Evolutionary conservation across 371 early-diverging fungal genomes (phyloP).

Genomic region (Coemansia sp.): DNA sequence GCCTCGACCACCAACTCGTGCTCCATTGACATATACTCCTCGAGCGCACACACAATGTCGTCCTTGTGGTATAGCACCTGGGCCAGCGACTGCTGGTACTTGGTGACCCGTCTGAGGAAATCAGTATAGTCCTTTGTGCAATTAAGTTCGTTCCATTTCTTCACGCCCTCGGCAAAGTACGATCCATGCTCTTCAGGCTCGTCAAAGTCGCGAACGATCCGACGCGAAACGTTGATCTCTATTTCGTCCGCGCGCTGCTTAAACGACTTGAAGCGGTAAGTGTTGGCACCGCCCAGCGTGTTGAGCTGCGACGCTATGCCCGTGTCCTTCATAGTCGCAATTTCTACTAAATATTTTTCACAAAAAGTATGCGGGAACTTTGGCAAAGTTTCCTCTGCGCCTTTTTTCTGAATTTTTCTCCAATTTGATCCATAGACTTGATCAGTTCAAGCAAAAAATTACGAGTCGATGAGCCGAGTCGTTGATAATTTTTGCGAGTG

Average conservation of each 20-base stretch:
- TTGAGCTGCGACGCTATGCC: constrained; percentile 39
- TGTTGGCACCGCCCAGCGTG: constrained; percentile 42
- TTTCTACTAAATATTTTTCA: background rate
- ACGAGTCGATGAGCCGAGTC: background rate
- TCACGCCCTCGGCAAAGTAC: constrained; percentile 78
- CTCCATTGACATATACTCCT: constrained; percentile 63
- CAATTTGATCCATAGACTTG: background rate
- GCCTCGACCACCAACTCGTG: constrained; percentile 70
- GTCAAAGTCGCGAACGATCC: constrained; percentile 60
- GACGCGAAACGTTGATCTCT: constrained; percentile 73
- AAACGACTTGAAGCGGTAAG: constrained; percentile 59
- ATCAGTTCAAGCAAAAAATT: background rate
- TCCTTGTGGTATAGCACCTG: constrained; percentile 89
- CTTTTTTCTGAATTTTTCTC: constrained; percentile 4
- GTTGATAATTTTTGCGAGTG: background rate
- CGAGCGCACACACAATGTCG: constrained; percentile 65
- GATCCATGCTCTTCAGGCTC: constrained; percentile 70
- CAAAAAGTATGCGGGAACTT: background rate
- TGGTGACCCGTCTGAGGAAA: constrained; percentile 66
- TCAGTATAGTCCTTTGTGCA: constrained; percentile 74
- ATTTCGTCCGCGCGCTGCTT: constrained; percentile 73
- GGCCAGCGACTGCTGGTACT: constrained; percentile 71
- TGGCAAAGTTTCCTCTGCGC: background rate
- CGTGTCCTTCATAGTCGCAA: constrained; percentile 34
- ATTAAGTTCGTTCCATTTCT: constrained; percentile 84